Conservation (phyloP, 1,284 basidiomycete genomes). For the Puccinia triticina region DNA sequence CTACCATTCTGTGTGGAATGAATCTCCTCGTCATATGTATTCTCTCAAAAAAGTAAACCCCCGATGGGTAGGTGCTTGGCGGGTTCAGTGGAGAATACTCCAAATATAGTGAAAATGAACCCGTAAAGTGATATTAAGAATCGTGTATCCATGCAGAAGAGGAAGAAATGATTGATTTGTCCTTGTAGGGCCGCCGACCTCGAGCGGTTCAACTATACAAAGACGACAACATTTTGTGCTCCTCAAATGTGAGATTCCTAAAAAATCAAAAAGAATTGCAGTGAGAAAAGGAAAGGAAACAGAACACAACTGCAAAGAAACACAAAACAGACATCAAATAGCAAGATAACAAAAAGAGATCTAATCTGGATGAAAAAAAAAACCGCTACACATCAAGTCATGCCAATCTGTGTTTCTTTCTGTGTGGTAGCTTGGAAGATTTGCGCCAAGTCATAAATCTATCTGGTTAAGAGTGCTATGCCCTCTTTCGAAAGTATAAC, state of each 20-base stretch:
- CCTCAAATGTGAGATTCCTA: no score
- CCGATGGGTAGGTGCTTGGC: background rate
- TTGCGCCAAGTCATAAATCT: background rate
- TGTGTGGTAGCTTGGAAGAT: background rate
- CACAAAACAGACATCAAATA: background rate
- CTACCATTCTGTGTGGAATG: background rate
- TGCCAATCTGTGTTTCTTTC: background rate
- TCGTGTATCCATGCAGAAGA: no score
- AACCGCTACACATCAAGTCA: background rate
- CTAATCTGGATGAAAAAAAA: background rate
- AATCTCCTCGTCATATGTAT: background rate
- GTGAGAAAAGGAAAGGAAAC: background rate
- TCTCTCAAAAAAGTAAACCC: background rate
- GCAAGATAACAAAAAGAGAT: background rate
- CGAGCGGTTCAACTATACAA: no score
- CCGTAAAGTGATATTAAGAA: no score
- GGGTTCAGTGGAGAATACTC: no score
- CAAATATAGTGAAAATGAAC: no score
- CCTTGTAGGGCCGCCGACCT: no score
- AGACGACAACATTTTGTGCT: no score
- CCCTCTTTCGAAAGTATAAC: background rate
- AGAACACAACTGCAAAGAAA: background rate
- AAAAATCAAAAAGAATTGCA: no score
- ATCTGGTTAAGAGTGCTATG: background rate
- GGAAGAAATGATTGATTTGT: no score